Percentiles rank a stretch among this genome's conserved stretches.
phyloP scores from a whole-genome alignment of 768 basidiomycete species.

The Dictyophora rubrovolvata region DNA sequence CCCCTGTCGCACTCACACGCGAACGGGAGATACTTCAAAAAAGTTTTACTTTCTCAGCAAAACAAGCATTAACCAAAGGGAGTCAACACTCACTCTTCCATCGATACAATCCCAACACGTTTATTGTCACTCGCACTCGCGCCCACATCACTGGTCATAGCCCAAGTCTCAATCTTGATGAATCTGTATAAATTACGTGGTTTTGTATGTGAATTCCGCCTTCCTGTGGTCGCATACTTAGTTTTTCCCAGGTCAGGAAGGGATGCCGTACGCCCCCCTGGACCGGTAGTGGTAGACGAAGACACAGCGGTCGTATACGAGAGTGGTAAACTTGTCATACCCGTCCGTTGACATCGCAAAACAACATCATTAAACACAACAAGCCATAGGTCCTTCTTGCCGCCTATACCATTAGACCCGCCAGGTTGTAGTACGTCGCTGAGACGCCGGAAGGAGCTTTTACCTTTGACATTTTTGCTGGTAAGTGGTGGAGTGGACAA shows the following conservation, averaged over 20 bases:
- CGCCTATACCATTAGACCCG: slow-evolving; percentile 33
- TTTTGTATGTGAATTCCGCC: slow-evolving; percentile 64
- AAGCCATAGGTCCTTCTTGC: slow-evolving; percentile 87
- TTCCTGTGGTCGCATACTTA: slow-evolving; percentile 76
- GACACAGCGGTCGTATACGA: slow-evolving; percentile 39
- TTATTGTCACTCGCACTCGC: slow-evolving; percentile 39
- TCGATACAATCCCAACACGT: slow-evolving; percentile 71
- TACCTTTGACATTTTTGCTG: slow-evolving; percentile 59
- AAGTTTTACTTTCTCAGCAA: slow-evolving; percentile 7
- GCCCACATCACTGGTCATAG: slow-evolving; percentile 51
- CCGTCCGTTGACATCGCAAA: slow-evolving; percentile 81
- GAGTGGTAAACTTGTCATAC: slow-evolving; percentile 76
- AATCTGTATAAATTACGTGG: slow-evolving; percentile 93
- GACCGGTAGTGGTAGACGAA: slow-evolving; percentile 29
- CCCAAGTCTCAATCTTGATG: slow-evolving; percentile 88
- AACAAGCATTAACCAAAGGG: not conserved
- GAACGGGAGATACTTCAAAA: slow-evolving; percentile 35
- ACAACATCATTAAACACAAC: slow-evolving; percentile 96
- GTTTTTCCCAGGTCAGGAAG: slow-evolving; percentile 75
- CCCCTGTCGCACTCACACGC: slow-evolving; percentile 41
- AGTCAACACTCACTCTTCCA: slow-evolving; percentile 68
- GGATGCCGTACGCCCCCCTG: slow-evolving; percentile 47
- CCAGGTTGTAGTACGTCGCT: slow-evolving; percentile 73
- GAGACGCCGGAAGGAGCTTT: slow-evolving; percentile 79
- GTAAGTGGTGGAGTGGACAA: slow-evolving; percentile 27